Percentiles rank a stretch among this genome's conserved stretches.
Conservation (phyloP, 2,329 filamentous ascomycete genomes). For the Cytospora piceae region DNA sequence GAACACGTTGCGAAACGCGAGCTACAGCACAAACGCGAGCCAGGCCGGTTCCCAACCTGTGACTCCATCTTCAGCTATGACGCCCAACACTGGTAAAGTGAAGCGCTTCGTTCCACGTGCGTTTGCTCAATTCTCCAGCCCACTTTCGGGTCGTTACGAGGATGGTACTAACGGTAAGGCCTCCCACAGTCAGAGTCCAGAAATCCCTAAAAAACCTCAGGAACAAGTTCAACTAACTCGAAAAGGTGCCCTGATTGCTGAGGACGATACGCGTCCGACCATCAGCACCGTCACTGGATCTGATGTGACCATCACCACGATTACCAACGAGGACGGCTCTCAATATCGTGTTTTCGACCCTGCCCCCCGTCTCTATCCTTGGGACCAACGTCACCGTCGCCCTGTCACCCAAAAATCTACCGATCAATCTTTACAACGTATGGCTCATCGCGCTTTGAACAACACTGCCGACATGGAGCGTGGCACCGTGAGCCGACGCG, state of each 20-base stretch:
- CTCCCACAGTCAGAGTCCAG: neutral
- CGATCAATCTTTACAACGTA: slow-evolving; percentile 26
- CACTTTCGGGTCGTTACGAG: slow-evolving; percentile 11
- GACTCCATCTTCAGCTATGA: slow-evolving; percentile 10
- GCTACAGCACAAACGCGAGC: slow-evolving; percentile 21
- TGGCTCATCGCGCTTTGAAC: slow-evolving; percentile 3
- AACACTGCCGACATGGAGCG: slow-evolving; percentile 32
- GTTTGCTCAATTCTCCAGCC: slow-evolving; percentile 23
- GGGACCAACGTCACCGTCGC: slow-evolving; percentile 33
- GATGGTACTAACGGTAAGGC: slow-evolving; percentile 21
- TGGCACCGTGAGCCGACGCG: slow-evolving; percentile 15
- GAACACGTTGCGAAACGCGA: slow-evolving; percentile 13
- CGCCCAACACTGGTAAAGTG: slow-evolving; percentile 12
- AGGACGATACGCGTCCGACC: slow-evolving; percentile 20
- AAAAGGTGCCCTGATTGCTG: slow-evolving; percentile 6
- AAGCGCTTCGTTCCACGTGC: slow-evolving; percentile 23
- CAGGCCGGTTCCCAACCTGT: slow-evolving; percentile 16
- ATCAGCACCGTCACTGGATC: slow-evolving; percentile 22
- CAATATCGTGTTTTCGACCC: slow-evolving; percentile 22
- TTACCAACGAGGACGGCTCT: slow-evolving; percentile 22
- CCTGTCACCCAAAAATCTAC: slow-evolving; percentile 23
- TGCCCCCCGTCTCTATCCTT: slow-evolving; percentile 32
- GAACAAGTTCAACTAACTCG: slow-evolving; percentile 9
- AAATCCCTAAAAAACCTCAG: slow-evolving; percentile 3
- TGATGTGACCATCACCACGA: slow-evolving; percentile 25